Conservation (phyloP, 2,329 filamentous ascomycete species). For the Blastomyces parvus region DNA sequence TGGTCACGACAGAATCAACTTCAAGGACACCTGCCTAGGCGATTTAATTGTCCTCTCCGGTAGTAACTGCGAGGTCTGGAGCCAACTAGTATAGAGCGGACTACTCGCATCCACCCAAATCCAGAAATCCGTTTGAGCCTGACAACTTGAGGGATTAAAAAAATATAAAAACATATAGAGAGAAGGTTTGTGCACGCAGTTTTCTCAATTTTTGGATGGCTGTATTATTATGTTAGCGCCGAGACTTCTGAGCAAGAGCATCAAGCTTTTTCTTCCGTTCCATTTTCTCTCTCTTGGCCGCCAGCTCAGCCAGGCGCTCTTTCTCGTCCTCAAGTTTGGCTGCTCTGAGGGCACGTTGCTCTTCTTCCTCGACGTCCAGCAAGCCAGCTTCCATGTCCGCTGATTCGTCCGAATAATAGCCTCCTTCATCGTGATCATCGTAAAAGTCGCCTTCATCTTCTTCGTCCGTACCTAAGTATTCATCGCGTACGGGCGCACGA, state of each 20-base stretch:
- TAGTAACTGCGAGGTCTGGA: not conserved
- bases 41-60: not conserved
- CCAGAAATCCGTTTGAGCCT: not conserved
- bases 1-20: not conserved
- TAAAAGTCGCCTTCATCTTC: conserved; percentile 39
- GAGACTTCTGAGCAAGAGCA: conserved; percentile 28
- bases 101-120: not conserved
- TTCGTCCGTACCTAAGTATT: conserved; percentile 41
- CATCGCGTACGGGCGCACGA: conserved; percentile 27
- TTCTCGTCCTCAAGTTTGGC: conserved; percentile 41
- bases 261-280: conserved; percentile 37
- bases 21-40: not conserved
- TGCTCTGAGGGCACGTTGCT: conserved; percentile 31
- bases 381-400: conserved; percentile 45
- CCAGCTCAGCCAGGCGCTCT: conserved; percentile 35
- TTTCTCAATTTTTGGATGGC: not conserved
- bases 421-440: conserved; percentile 24
- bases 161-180: not conserved
- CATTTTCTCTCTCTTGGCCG: conserved; percentile 39
- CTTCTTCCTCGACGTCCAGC: conserved; percentile 39
- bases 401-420: conserved; percentile 37
- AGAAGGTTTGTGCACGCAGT: not conserved
- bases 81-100: not conserved
- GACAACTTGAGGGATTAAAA: not conserved
- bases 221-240: conserved; percentile 18